Conservation (phyloP, 768 basidiomycete genomes). For the Zangia roseola region DNA sequence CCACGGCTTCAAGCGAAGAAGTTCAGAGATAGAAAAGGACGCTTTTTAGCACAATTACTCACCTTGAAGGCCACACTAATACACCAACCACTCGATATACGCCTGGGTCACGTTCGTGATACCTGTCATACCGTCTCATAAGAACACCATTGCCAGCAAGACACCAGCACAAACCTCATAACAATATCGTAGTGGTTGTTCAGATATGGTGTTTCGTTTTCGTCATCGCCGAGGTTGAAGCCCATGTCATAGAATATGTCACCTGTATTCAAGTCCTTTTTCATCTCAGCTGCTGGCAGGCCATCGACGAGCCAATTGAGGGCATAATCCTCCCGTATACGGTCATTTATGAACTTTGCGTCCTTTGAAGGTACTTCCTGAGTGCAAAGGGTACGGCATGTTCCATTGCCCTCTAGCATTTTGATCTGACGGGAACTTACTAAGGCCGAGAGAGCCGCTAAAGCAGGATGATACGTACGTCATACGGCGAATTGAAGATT, state of each 20-base stretch:
- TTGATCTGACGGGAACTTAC: slow-evolving; percentile 51
- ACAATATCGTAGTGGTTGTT: slow-evolving; percentile 95
- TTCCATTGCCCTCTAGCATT: slow-evolving; percentile 74
- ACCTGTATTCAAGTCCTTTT: slow-evolving; percentile 71
- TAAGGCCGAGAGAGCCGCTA: slow-evolving; percentile 3
- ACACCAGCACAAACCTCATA: slow-evolving; percentile 48
- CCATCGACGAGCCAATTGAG: slow-evolving; percentile 96
- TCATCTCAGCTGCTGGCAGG: slow-evolving; percentile 92
- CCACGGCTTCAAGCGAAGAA: slow-evolving; percentile 49
- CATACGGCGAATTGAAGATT: slow-evolving; percentile 87
- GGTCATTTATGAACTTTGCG: slow-evolving; percentile 86
- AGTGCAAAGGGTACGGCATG: slow-evolving; percentile 76
- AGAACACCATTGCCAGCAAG: slow-evolving; percentile 3
- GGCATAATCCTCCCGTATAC: slow-evolving; percentile 89
- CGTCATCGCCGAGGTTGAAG: slow-evolving; percentile 84
- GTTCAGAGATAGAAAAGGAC: slow-evolving; percentile 1
- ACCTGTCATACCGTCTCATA: slow-evolving; percentile 45
- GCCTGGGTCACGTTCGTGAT: slow-evolving; percentile 68
- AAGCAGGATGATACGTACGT: slow-evolving; percentile 48
- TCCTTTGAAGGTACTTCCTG: slow-evolving; percentile 62
- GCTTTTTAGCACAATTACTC: neutral
- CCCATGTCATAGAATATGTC: slow-evolving; percentile 92
- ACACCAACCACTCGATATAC: slow-evolving; percentile 91
- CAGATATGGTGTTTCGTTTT: slow-evolving; percentile 64
- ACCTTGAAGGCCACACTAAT: slow-evolving; percentile 74